Base-by-base conservation (phyloP, 306 rosid species). In the Phaseolus lunatus region DNA sequence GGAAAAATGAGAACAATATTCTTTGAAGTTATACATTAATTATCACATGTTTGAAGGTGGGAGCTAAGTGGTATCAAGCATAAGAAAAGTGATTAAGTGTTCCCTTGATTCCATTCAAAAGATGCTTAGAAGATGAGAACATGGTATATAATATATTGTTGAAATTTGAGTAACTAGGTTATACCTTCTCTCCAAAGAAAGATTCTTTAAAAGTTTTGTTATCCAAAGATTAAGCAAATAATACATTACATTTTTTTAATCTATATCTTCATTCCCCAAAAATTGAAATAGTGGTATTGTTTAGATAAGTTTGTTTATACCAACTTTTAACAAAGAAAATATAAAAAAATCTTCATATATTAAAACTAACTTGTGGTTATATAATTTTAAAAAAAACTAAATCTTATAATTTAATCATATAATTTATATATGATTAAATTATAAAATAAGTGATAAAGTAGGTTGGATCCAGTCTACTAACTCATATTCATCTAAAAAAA, bases 41-140 rank as follows among this genome's bases (percentile, higher is more conserved):
- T 16, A 39, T 22, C 58, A 62, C 86, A 73, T 68, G 73, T 84
- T 69, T 79, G 69, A 37, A 61, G 89, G 85, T 63, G 53, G 86
- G 57, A 48, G 56, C 76, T 35, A 78, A 14, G 44, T 65, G 80
- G 83, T 80, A 57, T 62, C 29, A 52, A 67, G 79, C 65, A 29
- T 31, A 56, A 11, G 22, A 75, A 81, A 54, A 79, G 67, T 70
- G 72, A 72, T 67, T 78, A 63, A 81, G 75, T 87, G 93, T 85
- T 87, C 85, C 93, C 89, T 84, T 88, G 89, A 90, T 87, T 80
- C 91, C 93, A 78, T 76, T 82, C 81, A 70, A 72, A 47, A 73
- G 78, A 77, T 83, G 88, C 85, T 83, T 56, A 47, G 27, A 69
- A 73, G 79, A 85, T 82, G 57, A 81, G 85, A 79, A 88, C 81